A percentile compares a stretch with the other conserved stretches of the same genome.
Evolutionary conservation across 345 rosid species (phyloP).

Genomic region (Leavenworthia alabamica): DNA sequence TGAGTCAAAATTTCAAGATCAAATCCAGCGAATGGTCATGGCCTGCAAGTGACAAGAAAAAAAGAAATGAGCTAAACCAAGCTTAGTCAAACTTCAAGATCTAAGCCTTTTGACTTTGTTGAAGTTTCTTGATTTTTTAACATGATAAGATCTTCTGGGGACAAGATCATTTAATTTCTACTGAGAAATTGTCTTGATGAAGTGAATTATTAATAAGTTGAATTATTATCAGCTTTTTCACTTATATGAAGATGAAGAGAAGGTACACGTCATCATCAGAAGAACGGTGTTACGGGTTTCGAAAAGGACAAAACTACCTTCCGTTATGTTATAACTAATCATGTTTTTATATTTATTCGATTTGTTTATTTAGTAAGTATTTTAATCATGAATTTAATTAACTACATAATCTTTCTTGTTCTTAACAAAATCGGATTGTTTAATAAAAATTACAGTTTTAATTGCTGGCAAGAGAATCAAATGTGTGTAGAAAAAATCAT

Average conservation of each 20-base stretch:
- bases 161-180: conserved; percentile 10
- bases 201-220: background rate
- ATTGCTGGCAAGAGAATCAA: conserved; percentile 13
- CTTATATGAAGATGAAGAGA: conserved; percentile 21
- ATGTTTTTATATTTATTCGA: background rate
- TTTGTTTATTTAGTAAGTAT: background rate
- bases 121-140: conserved; percentile 12
- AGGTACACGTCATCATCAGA: conserved; percentile 22
- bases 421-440: background rate
- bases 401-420: background rate
- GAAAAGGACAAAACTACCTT: conserved; percentile 24
- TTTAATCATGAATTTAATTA: conserved; percentile 7
- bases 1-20: background rate
- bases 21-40: conserved; percentile 12
- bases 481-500: background rate
- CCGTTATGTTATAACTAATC: conserved; percentile 21
- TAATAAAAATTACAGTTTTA: background rate
- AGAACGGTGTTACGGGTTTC: conserved; percentile 23
- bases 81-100: conserved; percentile 30
- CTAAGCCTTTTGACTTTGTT: conserved; percentile 25
- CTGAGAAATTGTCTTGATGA: conserved; percentile 18
- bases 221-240: background rate
- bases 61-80: background rate
- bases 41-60: conserved; percentile 27
- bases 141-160: conserved; percentile 17